Base-by-base conservation (phyloP, 352 stramenopile species). In the Phytophthora palmivora region DNA sequence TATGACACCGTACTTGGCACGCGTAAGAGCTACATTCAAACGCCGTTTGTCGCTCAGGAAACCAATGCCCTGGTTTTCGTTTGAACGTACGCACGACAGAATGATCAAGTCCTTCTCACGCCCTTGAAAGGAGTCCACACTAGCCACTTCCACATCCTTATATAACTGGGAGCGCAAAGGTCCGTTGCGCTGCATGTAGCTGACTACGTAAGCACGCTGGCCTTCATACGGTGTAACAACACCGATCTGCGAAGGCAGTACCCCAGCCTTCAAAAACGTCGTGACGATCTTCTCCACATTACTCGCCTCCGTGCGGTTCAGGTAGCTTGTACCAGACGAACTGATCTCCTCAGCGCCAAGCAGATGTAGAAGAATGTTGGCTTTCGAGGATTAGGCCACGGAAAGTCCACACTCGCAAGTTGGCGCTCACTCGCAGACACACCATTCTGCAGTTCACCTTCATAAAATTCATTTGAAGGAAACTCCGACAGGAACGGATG, bases 71-170 rank as follows among this genome's bases (percentile, higher is more conserved):
- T 99, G 96, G 70, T 97, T 97, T 59, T 99, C 96, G 72, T 99
- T 99, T n/a, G 97, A 99, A 47, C 96, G 94, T 26, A 99, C 98
- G 72, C 97, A 99, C 9, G 96, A 99, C 18, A 98, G 68, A 60
- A 98, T 97, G 60, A 99, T 99, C 47, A 99, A 90, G 74, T 99
- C 97, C 77, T 99, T 99, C 69, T 99, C 98, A 33, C 98, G 95
- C 11, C 98, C 98, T 78, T 99, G 98, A 73, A 99, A 99, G 56
- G 96, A 98, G 84, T 99, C 97, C 6, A 99, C 98, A 56, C 87
- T 98, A 14, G 98, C 98, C 15, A 99, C 97, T 86, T 99, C 97
- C 39, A 99, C 97, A 9, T 98, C 90, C 76, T 98, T 98, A 74
- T 99, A 99, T 6, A 99, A 63, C 59, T 97, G 87, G 43, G 87